Evolutionary conservation across 129 eudicot species (phyloP), one percentile per base, ranked within the genome.

Genomic region (Helichrysum umbraculigerum): DNA sequence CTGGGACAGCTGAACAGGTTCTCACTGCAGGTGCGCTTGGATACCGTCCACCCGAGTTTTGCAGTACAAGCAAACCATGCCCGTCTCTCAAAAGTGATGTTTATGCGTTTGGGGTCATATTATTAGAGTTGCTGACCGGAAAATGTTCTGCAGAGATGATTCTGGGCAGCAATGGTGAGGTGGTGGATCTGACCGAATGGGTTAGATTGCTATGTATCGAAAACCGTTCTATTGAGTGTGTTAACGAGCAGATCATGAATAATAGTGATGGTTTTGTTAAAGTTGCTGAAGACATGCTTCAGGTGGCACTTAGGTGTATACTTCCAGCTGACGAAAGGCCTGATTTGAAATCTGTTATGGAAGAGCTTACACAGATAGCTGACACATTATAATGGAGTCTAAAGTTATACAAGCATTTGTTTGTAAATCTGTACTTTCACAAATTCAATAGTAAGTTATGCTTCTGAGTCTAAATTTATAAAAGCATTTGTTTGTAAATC

Each of bases 251-350:
- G 68, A 77, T 85, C 10, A 61, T 86, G 51, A 32, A 57, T 51
- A 35, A 56, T 16, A 60, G 77, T 3, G 84, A 77, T 8, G 33
- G 33, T 47, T 39, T 42, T 39, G 77, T 71, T 33, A 84, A 78
- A 41, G 77, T 66, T 69, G 81, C 91, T 17, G 85, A 92, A 73
- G 81, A 66, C 29, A 78, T 89, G 82, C 85, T 92, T 56, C 71
- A 77, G 44, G 85, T 92, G 71, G 98, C 96, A 32, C 84, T 89
- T 56, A 77, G 85, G 66, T 92, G 98, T 68, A 81, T 89, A 54
- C 91, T 92, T 62, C 96, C 97, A 4, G 96, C 97, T 6, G 88
- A 76, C 33, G 97, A 92, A 79, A 82, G 97, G 52, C 97, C 97
- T 65, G 92, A 89, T 72, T 87, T 89, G 87, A 85, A 60, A 74